Evolutionary conservation across 257 asterid genomes (phyloP).

Genomic region (Nicotiana paniculata): DNA sequence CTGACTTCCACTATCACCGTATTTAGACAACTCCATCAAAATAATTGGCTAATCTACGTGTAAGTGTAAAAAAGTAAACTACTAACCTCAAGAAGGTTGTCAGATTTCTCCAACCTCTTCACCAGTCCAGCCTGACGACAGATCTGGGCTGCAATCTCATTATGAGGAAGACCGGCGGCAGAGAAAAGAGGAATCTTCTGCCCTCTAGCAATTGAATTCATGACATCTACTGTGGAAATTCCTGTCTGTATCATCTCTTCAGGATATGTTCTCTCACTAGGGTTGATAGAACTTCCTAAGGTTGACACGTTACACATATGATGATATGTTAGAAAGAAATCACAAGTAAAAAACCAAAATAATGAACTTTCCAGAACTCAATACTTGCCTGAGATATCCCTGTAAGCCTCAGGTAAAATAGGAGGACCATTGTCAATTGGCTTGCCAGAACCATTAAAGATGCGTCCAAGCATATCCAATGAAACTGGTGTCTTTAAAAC

Average conservation of each 20-base stretch:
- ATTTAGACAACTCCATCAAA: neutral
- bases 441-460: constrained; percentile 50
- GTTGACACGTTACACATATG: constrained; percentile 7
- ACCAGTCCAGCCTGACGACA: constrained; percentile 99
- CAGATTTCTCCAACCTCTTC: constrained; percentile 83
- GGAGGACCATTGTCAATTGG: constrained; percentile 99
- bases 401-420: constrained; percentile 94
- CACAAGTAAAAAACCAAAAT: neutral
- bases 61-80: neutral
- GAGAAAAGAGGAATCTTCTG: constrained; percentile 97
- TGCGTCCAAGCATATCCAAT: constrained; percentile 50
- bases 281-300: constrained; percentile 95
- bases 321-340: neutral
- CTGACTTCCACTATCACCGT: neutral
- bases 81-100: constrained; percentile 76
- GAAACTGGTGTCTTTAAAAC: constrained; percentile 47
- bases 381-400: constrained; percentile 92
- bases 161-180: constrained; percentile 99
- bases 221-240: constrained; percentile 94
- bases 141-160: constrained; percentile 98
- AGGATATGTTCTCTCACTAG: constrained; percentile 98
- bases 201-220: constrained; percentile 98
- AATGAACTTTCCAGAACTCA: neutral
- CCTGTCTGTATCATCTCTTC: constrained; percentile 99
- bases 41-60: neutral